Evolutionary conservation across 306 rosid genomes (phyloP).

Genomic region (Fragaria iinumae): DNA sequence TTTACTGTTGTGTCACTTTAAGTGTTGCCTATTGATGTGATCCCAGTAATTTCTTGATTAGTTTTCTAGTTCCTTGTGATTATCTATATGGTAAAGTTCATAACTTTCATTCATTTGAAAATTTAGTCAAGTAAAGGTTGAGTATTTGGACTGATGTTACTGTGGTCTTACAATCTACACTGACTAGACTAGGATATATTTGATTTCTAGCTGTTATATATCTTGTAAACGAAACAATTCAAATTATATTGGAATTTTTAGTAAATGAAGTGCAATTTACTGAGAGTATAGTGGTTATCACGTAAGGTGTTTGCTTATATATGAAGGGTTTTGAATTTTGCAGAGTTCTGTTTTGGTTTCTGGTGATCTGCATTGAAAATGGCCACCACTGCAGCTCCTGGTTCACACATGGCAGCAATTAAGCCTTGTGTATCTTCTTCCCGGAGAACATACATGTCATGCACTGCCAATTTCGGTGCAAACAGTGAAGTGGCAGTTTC

Average conservation of each 20-base stretch:
- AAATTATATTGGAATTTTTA: not conserved
- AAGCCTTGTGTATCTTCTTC: slow-evolving; percentile 21
- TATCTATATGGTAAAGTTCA: not conserved
- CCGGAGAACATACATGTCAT: slow-evolving; percentile 6
- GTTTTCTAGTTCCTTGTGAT: not conserved
- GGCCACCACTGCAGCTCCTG: slow-evolving; percentile 28
- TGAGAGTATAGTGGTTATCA: not conserved
- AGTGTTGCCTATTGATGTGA: not conserved
- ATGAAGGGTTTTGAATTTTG: slow-evolving; percentile 10
- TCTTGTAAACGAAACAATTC: no score
- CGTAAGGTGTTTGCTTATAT: not conserved
- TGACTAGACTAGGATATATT: not conserved
- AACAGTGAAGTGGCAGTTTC: slow-evolving; percentile 8
- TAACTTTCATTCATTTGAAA: not conserved
- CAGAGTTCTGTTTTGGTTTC: slow-evolving; percentile 19
- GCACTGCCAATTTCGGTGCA: slow-evolving; percentile 8
- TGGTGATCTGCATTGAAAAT: slow-evolving; percentile 19
- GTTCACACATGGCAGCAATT: slow-evolving; percentile 18
- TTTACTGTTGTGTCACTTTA: not conserved
- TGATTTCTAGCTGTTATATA: not conserved
- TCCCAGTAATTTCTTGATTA: not conserved
- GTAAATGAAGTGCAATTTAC: not conserved
- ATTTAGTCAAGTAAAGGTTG: not conserved
- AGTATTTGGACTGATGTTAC: not conserved
- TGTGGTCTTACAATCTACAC: not conserved